Conservation (phyloP, 2,329 filamentous ascomycete genomes). For the Colletotrichum eleusines region DNA sequence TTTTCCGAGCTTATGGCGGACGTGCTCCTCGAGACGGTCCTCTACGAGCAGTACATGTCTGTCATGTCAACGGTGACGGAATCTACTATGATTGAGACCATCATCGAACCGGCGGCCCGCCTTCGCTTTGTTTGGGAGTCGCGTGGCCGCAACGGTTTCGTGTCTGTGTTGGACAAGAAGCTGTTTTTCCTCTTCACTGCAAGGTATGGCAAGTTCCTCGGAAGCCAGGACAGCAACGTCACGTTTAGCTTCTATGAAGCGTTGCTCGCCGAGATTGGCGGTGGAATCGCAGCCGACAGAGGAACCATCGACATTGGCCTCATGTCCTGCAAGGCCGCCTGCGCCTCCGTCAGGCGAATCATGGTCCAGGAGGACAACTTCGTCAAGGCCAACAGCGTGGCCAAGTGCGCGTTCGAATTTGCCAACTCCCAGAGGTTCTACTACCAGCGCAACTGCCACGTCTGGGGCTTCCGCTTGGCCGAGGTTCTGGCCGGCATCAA, state of each 20-base stretch:
- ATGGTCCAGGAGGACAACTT: slow-evolving; percentile 56
- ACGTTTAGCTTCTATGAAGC: slow-evolving; percentile 55
- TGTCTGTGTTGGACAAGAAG: slow-evolving; percentile 52
- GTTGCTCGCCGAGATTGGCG: slow-evolving; percentile 54
- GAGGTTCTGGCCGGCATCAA: slow-evolving; percentile 58
- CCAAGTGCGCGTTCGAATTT: slow-evolving; percentile 57
- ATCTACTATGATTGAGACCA: slow-evolving; percentile 46
- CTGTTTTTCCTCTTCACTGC: slow-evolving; percentile 55
- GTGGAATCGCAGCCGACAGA: slow-evolving; percentile 48
- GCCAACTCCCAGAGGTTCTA: slow-evolving; percentile 57
- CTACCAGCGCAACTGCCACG: slow-evolving; percentile 52
- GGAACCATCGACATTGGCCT: slow-evolving; percentile 52
- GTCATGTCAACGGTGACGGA: slow-evolving; percentile 45
- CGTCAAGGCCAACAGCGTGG: slow-evolving; percentile 56
- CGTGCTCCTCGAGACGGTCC: slow-evolving; percentile 53
- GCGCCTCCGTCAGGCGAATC: slow-evolving; percentile 39
- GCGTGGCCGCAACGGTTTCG: slow-evolving; percentile 52
- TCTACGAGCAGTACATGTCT: slow-evolving; percentile 53
- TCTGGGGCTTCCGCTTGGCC: slow-evolving; percentile 60
- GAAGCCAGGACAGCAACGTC: slow-evolving; percentile 46
- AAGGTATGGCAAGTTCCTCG: slow-evolving; percentile 48
- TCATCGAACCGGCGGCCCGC: slow-evolving; percentile 55
- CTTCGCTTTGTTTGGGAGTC: slow-evolving; percentile 52
- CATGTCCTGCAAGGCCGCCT: slow-evolving; percentile 52
- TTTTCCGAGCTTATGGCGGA: slow-evolving; percentile 58